Evolutionary conservation across 2,329 filamentous ascomycete genomes (phyloP).

Genomic region (Scedosporium boydii): DNA sequence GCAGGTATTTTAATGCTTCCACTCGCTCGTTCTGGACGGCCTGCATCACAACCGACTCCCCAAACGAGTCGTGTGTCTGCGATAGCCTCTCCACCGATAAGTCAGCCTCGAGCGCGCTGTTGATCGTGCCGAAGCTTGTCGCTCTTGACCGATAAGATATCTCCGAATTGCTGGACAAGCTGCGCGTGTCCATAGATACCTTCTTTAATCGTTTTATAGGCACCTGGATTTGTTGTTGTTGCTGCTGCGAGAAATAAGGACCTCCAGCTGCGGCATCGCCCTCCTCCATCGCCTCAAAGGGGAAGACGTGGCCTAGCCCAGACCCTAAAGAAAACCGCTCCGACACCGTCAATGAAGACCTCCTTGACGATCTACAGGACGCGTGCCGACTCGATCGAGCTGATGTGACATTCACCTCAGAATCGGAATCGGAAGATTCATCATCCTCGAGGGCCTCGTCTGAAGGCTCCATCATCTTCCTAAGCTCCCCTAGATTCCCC

Average conservation of each 20-base stretch:
- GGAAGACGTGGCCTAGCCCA: conserved; percentile 76
- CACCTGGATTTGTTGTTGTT: conserved; percentile 11
- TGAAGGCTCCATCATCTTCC: conserved; percentile 67
- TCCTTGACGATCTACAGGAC: conserved; percentile 32
- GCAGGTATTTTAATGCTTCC: conserved; percentile 66
- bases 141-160: conserved; percentile 75
- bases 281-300: conserved; percentile 58
- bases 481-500: conserved; percentile 69
- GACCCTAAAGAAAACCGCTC: conserved; percentile 47
- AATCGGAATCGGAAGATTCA: conserved; percentile 27
- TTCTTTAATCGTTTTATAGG: conserved; percentile 54
- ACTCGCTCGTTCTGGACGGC: conserved; percentile 64
- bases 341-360: conserved; percentile 23
- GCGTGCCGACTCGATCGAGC: conserved; percentile 29
- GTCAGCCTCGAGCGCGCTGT: conserved; percentile 72
- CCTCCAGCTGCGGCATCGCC: conserved; percentile 20
- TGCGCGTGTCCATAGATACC: conserved; percentile 83
- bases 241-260: not conserved
- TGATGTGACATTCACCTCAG: conserved; percentile 8
- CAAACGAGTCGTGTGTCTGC: conserved; percentile 59
- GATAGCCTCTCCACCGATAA: conserved; percentile 71
- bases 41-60: conserved; percentile 86
- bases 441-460: conserved; percentile 33
- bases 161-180: conserved; percentile 77
- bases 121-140: conserved; percentile 64